A percentile compares a stretch with the other conserved stretches of the same genome.
Conservation (phyloP, 1,284 basidiomycete genomes). For the Pascua sp. region DNA sequence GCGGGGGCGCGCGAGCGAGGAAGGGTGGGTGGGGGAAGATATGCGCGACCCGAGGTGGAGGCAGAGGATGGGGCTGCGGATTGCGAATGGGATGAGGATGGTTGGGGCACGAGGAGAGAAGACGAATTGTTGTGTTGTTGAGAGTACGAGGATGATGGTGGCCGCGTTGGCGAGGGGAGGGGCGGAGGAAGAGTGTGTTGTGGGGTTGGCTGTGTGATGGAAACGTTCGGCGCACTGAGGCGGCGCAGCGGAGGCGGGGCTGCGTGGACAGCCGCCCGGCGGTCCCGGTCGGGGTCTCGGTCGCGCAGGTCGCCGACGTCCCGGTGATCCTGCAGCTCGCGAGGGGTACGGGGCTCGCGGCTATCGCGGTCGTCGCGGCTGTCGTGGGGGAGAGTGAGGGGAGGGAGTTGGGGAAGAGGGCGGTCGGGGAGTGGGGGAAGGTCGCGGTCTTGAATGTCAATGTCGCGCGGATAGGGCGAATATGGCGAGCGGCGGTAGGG, state of each 20-base stretch:
- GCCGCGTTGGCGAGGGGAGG: neutral
- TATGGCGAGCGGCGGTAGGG: no score
- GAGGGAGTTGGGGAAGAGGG: no score
- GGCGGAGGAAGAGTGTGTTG: neutral
- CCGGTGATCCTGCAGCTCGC: no score
- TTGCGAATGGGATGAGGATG: neutral
- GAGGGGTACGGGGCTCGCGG: no score
- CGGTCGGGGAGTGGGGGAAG: no score
- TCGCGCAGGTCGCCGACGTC: no score
- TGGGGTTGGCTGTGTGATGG: no score
- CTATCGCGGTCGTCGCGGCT: no score
- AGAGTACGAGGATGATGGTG: neutral
- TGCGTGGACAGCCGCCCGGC: slow-evolving; percentile 6
- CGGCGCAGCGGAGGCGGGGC: slow-evolving; percentile 14
- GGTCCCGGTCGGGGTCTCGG: no score
- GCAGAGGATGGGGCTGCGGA: neutral
- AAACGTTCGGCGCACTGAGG: slow-evolving; percentile 8
- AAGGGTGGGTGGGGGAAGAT: slow-evolving; percentile 9
- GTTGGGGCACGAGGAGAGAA: neutral
- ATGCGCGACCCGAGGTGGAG: neutral
- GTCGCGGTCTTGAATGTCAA: no score
- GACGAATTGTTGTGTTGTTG: neutral
- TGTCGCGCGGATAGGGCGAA: no score
- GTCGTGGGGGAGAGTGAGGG: no score
- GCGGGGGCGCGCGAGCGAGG: slow-evolving; percentile 13